Percentiles rank a stretch among this genome's conserved stretches.
Evolutionary conservation across 768 basidiomycete species (phyloP).

Genomic region (Tricholoma sp.): DNA sequence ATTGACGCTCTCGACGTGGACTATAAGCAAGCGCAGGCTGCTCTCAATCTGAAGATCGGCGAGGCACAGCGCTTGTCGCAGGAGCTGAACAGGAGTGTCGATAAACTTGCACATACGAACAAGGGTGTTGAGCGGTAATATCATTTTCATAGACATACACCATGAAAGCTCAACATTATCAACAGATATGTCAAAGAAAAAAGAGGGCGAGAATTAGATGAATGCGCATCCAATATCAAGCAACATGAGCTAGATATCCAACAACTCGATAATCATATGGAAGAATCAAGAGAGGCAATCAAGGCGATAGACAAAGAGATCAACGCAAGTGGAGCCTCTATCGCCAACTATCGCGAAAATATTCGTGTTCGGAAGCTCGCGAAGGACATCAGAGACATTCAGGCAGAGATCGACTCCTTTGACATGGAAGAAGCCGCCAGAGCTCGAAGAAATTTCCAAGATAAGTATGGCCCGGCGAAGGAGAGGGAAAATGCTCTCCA

Average conservation of each 20-base stretch:
- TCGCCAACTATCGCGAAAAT: slow-evolving; percentile 79
- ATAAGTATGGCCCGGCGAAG: slow-evolving; percentile 69
- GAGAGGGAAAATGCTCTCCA: slow-evolving; percentile 69
- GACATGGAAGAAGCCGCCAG: slow-evolving; percentile 87
- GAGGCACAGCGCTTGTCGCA: slow-evolving; percentile 54
- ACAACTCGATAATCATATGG: slow-evolving; percentile 32
- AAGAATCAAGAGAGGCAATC: slow-evolving; percentile 37
- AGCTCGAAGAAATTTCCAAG: slow-evolving; percentile 80
- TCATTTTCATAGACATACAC: not conserved
- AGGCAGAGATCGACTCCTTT: slow-evolving; percentile 64
- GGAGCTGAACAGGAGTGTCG: slow-evolving; percentile 60
- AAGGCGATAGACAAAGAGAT: slow-evolving; percentile 71
- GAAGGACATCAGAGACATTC: slow-evolving; percentile 59
- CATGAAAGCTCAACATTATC: not conserved
- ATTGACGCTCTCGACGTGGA: slow-evolving; percentile 60
- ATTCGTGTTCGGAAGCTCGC: slow-evolving; percentile 67
- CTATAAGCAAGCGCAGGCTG: slow-evolving; percentile 43
- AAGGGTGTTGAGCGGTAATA: slow-evolving; percentile 62
- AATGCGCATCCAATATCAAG: slow-evolving; percentile 52
- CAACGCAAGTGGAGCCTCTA: slow-evolving; percentile 63
- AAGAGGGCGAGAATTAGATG: slow-evolving; percentile 53
- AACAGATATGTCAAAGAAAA: slow-evolving; percentile 71
- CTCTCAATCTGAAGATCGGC: slow-evolving; percentile 41
- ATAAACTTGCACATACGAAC: slow-evolving; percentile 56
- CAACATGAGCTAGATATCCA: slow-evolving; percentile 32